Conservation (phyloP, 805 yeast species). For the Hanseniaspora clermontiae region DNA sequence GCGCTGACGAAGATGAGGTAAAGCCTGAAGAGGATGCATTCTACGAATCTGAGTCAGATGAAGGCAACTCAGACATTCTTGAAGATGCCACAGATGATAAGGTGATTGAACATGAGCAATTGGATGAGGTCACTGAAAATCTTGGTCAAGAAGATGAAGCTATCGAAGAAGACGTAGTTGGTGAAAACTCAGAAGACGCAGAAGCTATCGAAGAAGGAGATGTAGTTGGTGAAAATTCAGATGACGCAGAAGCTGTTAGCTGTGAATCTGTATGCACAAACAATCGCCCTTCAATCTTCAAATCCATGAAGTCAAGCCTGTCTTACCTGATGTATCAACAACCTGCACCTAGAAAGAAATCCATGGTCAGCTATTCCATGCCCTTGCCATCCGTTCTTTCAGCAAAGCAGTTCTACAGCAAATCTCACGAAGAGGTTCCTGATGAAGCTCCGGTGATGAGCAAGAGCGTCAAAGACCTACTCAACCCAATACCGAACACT, state of each 20-base stretch:
- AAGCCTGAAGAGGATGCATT: not conserved
- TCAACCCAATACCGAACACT: slow-evolving; percentile 14
- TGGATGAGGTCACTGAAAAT: too few relatives aligned
- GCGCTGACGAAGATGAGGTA: not conserved
- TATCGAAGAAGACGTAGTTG: not conserved
- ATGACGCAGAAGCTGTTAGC: not conserved
- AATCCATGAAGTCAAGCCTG: slow-evolving; percentile 4
- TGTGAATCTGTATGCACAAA: not conserved
- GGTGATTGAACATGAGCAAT: not conserved
- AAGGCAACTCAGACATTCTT: not conserved
- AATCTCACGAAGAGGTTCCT: not conserved
- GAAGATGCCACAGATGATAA: not conserved
- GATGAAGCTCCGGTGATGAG: not conserved
- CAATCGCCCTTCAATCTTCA: not conserved
- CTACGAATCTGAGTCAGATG: not conserved
- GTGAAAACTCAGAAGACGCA: not conserved
- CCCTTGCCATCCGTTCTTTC: slow-evolving; percentile 7
- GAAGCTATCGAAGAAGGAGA: not conserved
- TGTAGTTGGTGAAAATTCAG: not conserved
- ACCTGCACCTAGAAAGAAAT: not conserved
- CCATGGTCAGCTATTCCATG: slow-evolving; percentile 6
- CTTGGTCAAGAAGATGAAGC: too few relatives aligned
- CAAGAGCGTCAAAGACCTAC: not conserved
- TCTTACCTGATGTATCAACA: not conserved
- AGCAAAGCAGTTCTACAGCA: not conserved